Base-by-base conservation (phyloP, 768 basidiomycete species). In the Tricholoma bakamatsutake region DNA sequence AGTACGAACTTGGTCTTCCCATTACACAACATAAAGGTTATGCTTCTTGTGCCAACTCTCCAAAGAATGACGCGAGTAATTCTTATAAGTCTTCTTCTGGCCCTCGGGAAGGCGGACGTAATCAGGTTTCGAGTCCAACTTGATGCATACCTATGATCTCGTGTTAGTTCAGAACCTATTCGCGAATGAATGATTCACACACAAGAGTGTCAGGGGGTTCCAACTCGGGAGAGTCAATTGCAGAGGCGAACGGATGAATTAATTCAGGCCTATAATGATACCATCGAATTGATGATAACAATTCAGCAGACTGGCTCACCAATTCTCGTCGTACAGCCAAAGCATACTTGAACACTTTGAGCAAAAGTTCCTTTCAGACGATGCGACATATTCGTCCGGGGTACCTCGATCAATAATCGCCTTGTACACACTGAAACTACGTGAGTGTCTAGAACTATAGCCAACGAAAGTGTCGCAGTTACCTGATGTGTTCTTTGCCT, bases 201-300 rank as follows among this genome's bases (percentile, higher is more conserved):
- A 84, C 84, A 76, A 85, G 66, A 12, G 72, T 73, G 11, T 77
- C 70, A 2, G 84, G 82, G 0, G 62, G 57, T 34, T 77, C 75
- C 12, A 87, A 74, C n/a, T 78, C 73, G 2, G 83, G 84, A 4
- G 74, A 75, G 54, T 87, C 85, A 50, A 86, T 84, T 0, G 77
- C 84, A 28, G 83, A 83, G 8, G 85, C 85, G 58, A 86, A 87
- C 3, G 85, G 85, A 54, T 87, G 85, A 33, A 87, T 70, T 0
- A 80, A 62, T 27, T 85, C 81, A 0, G 84, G 83, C 84, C 84
- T 86, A 46, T 5, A 50, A 42, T 18, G 24, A 17, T 18, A 11
- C 42, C 39, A 49, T 45, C 30, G 15, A 24, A 11, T 24, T 5
- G 27, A 28, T 45, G 1, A 2, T 21, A n/a, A 53, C 35, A 8